phyloP scores from a whole-genome alignment of 164 flowering plant genomes.

The Echeveria elegans region DNA sequence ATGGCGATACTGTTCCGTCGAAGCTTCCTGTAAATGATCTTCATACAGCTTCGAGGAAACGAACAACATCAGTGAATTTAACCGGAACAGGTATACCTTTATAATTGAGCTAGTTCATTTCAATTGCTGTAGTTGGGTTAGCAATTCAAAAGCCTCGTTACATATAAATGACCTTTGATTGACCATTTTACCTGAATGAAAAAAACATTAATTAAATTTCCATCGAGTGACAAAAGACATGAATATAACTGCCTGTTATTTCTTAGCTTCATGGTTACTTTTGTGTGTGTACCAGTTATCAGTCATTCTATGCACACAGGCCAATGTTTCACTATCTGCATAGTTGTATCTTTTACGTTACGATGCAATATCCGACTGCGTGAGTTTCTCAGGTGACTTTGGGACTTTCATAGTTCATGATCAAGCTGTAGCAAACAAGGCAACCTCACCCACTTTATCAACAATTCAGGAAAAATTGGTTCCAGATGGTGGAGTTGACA shows the following conservation, averaged over 20 bases:
- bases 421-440: constrained; percentile 29
- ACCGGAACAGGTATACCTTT: constrained; percentile 35
- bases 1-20: constrained; percentile 84
- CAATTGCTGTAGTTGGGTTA: not conserved
- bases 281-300: not conserved
- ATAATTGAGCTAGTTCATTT: too few relatives aligned
- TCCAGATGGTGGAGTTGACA: constrained; percentile 21
- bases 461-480: constrained; percentile 20
- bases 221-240: too few relatives aligned
- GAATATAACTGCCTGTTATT: too few relatives aligned
- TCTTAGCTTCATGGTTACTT: not conserved
- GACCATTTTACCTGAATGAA: too few relatives aligned
- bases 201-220: too few relatives aligned
- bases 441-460: constrained; percentile 13
- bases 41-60: not conserved
- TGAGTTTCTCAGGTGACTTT: constrained; percentile 56
- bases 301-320: not conserved
- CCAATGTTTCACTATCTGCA: not conserved
- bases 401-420: constrained; percentile 72
- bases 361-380: not conserved
- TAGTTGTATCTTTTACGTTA: not conserved
- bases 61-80: constrained; percentile 10
- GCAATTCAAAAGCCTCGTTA: not conserved
- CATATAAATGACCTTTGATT: too few relatives aligned
- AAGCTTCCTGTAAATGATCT: constrained; percentile 30